A percentile compares a stretch with the other conserved stretches of the same genome.
These are phyloP conservation scores for Xylaria intraflava DNA, from an alignment of 495 filamentous ascomycete species.

Conservation along the genomic window DNA sequence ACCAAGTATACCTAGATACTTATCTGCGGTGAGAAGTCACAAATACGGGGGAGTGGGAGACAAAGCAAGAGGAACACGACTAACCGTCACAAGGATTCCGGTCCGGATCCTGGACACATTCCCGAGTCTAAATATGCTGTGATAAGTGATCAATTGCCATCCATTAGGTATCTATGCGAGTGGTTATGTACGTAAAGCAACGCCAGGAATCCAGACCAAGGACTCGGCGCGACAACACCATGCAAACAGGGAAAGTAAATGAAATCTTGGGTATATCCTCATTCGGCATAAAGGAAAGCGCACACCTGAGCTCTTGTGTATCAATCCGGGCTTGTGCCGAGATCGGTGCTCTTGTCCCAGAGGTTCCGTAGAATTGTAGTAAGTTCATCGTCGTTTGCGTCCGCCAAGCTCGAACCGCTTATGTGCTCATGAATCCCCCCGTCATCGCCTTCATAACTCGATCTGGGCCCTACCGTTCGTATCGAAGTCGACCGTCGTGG, in stretches of 20 bases:
- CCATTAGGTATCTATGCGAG: conserved; percentile 1
- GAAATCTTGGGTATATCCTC: not conserved
- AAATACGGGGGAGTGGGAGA: too few relatives aligned
- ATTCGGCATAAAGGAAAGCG: not conserved
- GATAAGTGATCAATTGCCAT: not conserved
- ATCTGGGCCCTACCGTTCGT: conserved; percentile 24
- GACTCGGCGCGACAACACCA: not conserved
- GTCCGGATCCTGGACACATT: not conserved
- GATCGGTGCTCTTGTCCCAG: conserved; percentile 50
- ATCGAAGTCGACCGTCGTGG: conserved; percentile 26
- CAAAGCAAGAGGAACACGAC: too few relatives aligned
- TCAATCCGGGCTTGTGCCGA: conserved; percentile 45
- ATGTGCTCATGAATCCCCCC: conserved; percentile 30
- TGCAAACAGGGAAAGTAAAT: not conserved
- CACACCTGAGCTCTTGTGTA: not conserved
- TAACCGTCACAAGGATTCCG: too few relatives aligned
- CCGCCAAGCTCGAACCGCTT: conserved; percentile 37
- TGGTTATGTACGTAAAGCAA: not conserved
- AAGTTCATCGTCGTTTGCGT: conserved; percentile 39
- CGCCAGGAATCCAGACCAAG: not conserved
- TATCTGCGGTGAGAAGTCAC: too few relatives aligned
- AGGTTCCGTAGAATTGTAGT: conserved; percentile 42
- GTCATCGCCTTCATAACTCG: conserved; percentile 35
- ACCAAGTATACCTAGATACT: too few relatives aligned
- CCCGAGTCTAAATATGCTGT: not conserved